Evolutionary conservation across 2,329 filamentous ascomycete genomes (phyloP), one percentile per base, ranked within the genome.

Genomic region (Alternaria ventricosa): DNA sequence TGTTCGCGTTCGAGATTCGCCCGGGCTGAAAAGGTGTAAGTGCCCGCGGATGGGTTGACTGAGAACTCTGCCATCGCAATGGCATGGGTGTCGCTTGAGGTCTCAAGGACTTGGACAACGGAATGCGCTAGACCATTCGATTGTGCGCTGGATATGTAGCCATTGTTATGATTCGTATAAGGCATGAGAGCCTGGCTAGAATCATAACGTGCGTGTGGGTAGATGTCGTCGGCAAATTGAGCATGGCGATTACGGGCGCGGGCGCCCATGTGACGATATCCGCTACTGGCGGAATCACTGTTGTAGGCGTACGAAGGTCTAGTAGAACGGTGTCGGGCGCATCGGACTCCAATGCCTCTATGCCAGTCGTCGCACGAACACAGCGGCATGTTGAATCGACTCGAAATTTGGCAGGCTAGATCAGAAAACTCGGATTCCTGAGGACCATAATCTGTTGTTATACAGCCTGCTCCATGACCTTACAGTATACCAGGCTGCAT

Each of bases 1-100:
- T 71, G 68, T 33, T 70, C 64, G 41, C 71, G 71, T 2, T 74
- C 68, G 23, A 66, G 61, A n/a, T 73, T 75, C 4, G 69, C 62
- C 7, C 57, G 54, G 1, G 70, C 69, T 4, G 61, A 65, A 22
- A 75, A 50, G 7, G 59, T 51, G 20, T 70, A 58, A 13, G 53
- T 25, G 11, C 70, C 70, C 8, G 43, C 30, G 5, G 28, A 12
- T 0, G 60, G 58, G 5, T 61, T 51, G 47, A 66, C 51, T 6
- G 50, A 47, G 46, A 72, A 69, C 2, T 65, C 68, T n/a, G 71
- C 20, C 2, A 57, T 57, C 7, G 62, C 36, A 15, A 73, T 65
- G 28, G 67, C 49, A 55, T 74, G 67, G 4, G 55, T 56, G 10
- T 62, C 41, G 33, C 63, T 61, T 2, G 71, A 62, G 0, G 45